Conservation (phyloP, 345 rosid species). For the Draba incana region DNA sequence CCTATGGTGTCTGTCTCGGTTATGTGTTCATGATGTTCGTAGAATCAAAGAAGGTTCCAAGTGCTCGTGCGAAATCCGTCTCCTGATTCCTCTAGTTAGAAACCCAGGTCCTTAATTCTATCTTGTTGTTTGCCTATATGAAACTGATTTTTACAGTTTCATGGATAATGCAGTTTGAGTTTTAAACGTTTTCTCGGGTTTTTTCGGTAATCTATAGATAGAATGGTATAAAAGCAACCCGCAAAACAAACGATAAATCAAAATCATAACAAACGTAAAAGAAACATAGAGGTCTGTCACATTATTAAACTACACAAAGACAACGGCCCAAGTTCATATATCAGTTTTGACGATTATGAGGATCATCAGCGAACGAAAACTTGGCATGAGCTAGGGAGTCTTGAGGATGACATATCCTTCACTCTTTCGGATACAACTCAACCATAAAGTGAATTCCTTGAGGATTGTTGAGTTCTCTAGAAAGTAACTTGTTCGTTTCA, state of each 20-base stretch:
- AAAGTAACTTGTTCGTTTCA: neutral
- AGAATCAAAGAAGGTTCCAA: slow-evolving; percentile 71
- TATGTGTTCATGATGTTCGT: slow-evolving; percentile 65
- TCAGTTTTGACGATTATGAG: too few relatives aligned
- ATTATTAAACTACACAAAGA: too few relatives aligned
- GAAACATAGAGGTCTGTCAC: too few relatives aligned
- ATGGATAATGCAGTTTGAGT: slow-evolving; percentile 3
- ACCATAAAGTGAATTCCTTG: neutral
- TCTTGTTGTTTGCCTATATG: slow-evolving; percentile 2
- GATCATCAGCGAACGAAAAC: too few relatives aligned
- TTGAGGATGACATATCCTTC: neutral
- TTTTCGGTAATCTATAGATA: neutral
- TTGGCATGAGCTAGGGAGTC: too few relatives aligned
- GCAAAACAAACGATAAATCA: too few relatives aligned
- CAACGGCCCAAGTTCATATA: too few relatives aligned
- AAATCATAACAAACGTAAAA: too few relatives aligned
- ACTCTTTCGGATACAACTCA: neutral
- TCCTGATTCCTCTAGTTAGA: slow-evolving; percentile 45
- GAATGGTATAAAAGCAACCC: neutral
- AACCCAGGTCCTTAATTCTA: neutral
- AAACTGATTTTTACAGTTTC: slow-evolving; percentile 16
- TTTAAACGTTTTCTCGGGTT: neutral
- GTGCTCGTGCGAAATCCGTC: slow-evolving; percentile 64
- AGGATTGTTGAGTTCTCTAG: neutral
- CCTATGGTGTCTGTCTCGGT: slow-evolving; percentile 69